Evolutionary conservation across 2,329 filamentous ascomycete genomes (phyloP), one percentile per base, ranked within the genome.

Genomic region (Fusarium buharicum): DNA sequence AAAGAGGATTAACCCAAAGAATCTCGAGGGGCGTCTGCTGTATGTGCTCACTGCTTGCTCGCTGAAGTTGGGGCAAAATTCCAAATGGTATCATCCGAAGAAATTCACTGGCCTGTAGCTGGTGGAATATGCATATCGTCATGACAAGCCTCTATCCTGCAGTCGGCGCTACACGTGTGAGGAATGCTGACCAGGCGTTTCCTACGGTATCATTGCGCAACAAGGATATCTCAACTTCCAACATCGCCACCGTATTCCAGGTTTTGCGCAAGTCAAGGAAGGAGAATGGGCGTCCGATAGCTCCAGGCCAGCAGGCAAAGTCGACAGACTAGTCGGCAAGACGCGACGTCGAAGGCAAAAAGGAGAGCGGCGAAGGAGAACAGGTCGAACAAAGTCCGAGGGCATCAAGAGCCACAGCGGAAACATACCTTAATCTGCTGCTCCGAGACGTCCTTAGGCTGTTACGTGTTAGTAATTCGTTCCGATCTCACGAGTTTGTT

Each of bases 351-450:
- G 62, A 68, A 70, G 67, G 69, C 62, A 73, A 72, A 72, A 74
- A 73, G 70, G 69, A 74, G 69, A 68, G 72, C 70, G 71, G 74
- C 77, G 75, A 77, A 69, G 71, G 75, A 76, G 59, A 73, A 75
- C 70, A 78, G 82, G 86, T 85, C 87, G 87, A 90, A 84, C 81
- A 84, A 87, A 89, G 84, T 86, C 87, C 86, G 77, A 84, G 82
- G 87, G 83, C 79, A 75, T 79, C 76, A 81, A 78, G 75, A 81
- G 86, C 88, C 89, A 89, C 84, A 90, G 86, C 84, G 88, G 93
- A 90, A 93, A 99, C 95, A 96, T 99, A 99, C 95, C 95, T 99
- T 98, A 84, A 99, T 96, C 89, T 96, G 92, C 82, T 82, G 83
- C 86, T 98, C 94, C 81, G 88, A 92, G 79, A 99, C 93, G 88